Evolutionary conservation across 176 grass and related monocot genomes (phyloP).

Genomic region (Bromus sterilis): DNA sequence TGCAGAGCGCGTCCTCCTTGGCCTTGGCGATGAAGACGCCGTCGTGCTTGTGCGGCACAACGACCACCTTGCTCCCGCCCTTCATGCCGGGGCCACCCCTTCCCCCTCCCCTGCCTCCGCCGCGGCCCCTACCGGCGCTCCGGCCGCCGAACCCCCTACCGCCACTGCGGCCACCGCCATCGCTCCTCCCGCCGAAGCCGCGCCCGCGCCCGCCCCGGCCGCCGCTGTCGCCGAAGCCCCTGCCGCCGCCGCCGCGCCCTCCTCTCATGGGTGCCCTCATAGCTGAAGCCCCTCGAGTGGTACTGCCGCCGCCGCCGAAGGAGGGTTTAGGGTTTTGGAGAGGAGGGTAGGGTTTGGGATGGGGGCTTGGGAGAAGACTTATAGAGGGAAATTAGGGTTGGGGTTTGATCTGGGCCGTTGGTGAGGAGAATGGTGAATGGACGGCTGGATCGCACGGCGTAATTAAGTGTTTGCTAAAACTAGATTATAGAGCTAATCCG

Average conservation of each 20-base stretch:
- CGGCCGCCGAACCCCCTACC: not conserved
- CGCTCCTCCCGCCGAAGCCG: constrained; percentile 23
- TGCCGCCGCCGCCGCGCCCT: constrained; percentile 32
- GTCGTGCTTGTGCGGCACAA: constrained; percentile 65
- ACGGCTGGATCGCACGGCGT: not conserved
- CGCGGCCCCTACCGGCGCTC: not conserved
- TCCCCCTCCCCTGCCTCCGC: constrained; percentile 4
- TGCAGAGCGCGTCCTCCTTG: constrained; percentile 96
- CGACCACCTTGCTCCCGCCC: constrained; percentile 75
- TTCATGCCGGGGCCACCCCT: constrained; percentile 43
- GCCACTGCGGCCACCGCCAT: constrained; percentile 22
- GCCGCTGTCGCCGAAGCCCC: constrained; percentile 21
- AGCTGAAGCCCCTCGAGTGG: not conserved
- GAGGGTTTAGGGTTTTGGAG: constrained; percentile 38
- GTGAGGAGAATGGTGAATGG: not conserved
- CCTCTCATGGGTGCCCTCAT: constrained; percentile 48
- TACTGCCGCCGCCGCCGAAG: not conserved
- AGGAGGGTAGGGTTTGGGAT: not conserved
- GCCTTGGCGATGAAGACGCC: constrained; percentile 83
- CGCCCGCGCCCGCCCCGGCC: constrained; percentile 31
- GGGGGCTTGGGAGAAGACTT: not conserved
- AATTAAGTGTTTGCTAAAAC: not conserved
- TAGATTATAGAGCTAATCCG: rapidly evolving
- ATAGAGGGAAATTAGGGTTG: constrained; percentile 21
- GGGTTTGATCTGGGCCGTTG: not conserved